Percentiles rank a stretch among this genome's conserved stretches.
Evolutionary conservation across 345 rosid genomes (phyloP).

Genomic region (Turnera subulata): DNA sequence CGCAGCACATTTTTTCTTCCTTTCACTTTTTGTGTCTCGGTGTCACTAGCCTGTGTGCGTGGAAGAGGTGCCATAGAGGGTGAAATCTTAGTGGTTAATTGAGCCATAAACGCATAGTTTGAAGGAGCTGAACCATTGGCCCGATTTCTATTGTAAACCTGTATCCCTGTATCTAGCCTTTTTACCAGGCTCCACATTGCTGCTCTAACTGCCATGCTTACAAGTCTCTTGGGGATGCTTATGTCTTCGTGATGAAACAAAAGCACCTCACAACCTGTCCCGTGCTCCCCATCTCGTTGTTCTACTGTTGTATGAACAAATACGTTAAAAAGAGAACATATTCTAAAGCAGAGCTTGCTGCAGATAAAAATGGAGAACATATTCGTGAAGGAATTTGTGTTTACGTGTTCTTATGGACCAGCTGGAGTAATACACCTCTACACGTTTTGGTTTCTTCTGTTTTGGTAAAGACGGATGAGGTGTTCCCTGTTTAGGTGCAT

Average conservation of each 20-base stretch:
- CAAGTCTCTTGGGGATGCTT: slow-evolving; percentile 10
- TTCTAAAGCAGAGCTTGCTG: background rate
- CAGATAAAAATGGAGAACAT: background rate
- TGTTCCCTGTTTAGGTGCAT: slow-evolving; percentile 14
- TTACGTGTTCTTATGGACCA: slow-evolving; percentile 14
- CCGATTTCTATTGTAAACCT: slow-evolving; percentile 12
- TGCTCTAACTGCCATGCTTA: slow-evolving; percentile 17
- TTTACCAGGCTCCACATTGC: slow-evolving; percentile 19
- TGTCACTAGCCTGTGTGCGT: background rate
- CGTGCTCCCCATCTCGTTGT: slow-evolving; percentile 2
- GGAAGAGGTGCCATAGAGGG: background rate
- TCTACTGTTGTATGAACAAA: slow-evolving; percentile 10
- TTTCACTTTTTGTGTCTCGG: background rate
- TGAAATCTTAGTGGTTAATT: slow-evolving; percentile 7
- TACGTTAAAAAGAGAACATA: background rate
- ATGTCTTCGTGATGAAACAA: slow-evolving; percentile 24
- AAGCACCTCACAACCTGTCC: slow-evolving; percentile 17
- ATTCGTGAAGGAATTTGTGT: no score
- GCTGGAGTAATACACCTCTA: slow-evolving; percentile 21
- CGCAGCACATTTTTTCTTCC: background rate
- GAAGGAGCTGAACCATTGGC: background rate
- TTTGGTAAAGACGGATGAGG: slow-evolving; percentile 9
- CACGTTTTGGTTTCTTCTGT: slow-evolving; percentile 1
- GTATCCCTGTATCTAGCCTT: slow-evolving; percentile 10
- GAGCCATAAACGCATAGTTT: slow-evolving; percentile 9